These are phyloP conservation scores for Daedalea quercina DNA, from an alignment of 768 basidiomycete species.

Conservation along the genomic window DNA sequence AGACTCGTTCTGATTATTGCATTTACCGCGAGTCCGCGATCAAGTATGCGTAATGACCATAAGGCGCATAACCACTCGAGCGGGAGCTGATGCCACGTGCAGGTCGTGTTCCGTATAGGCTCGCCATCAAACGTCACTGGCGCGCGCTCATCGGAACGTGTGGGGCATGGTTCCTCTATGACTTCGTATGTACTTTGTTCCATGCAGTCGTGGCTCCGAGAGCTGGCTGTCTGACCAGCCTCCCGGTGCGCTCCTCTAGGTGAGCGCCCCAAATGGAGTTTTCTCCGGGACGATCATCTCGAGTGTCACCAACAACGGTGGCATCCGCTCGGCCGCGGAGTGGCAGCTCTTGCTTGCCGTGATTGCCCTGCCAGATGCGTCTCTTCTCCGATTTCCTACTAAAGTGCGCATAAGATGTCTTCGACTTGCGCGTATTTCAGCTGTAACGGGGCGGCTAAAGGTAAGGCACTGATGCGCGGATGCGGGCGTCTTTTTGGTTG, in stretches of 20 bases:
- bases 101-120: constrained; percentile 54
- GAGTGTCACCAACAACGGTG: constrained; percentile 48
- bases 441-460: too few relatives aligned
- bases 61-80: background rate
- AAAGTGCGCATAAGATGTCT: background rate
- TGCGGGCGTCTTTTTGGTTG: constrained; percentile 27
- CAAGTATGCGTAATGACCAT: constrained; percentile 33
- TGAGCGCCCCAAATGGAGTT: constrained; percentile 69
- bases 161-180: constrained; percentile 73
- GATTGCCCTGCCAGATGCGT: constrained; percentile 55
- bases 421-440: background rate
- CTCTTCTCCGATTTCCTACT: background rate
- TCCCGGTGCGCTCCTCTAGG: constrained; percentile 24
- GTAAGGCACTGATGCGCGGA: constrained; percentile 2
- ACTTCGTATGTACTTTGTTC: constrained; percentile 54
- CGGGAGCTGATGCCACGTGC: background rate
- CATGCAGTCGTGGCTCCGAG: too few relatives aligned
- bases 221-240: too few relatives aligned
- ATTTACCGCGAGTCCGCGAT: constrained; percentile 52
- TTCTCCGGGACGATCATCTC: constrained; percentile 66
- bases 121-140: constrained; percentile 64
- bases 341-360: constrained; percentile 59
- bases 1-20: background rate
- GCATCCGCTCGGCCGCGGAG: constrained; percentile 57
- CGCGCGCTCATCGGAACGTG: constrained; percentile 61